These are phyloP conservation scores for Blastocystis sp. DNA, from an alignment of 352 stramenopile species.

Conservation along the genomic window DNA sequence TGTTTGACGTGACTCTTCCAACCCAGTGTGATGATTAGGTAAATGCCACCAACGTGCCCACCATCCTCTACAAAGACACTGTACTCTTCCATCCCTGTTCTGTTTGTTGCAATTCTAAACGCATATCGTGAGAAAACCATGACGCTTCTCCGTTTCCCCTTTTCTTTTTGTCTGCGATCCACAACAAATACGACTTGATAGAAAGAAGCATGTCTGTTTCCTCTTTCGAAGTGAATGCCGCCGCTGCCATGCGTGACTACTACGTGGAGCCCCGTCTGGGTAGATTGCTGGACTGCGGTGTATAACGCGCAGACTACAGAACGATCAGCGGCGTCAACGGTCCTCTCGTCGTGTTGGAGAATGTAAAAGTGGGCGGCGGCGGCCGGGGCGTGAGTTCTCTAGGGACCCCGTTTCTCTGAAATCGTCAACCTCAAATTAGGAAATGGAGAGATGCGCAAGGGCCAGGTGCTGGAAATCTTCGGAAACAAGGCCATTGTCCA, in stretches of 20 bases:
- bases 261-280: slow-evolving; percentile 9
- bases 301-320: no score
- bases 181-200: not conserved
- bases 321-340: no score
- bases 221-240: slow-evolving; percentile 72
- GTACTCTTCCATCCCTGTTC: not conserved
- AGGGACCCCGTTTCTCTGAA: no score
- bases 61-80: not conserved
- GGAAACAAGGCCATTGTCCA: no score
- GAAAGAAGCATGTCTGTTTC: slow-evolving; percentile 55
- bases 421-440: no score
- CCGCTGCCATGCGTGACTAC: slow-evolving; percentile 75
- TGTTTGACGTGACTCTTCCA: not conserved
- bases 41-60: slow-evolving; percentile 4
- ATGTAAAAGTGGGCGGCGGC: no score
- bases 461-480: no score
- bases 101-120: not conserved
- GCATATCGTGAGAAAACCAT: not conserved
- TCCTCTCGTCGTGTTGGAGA: no score
- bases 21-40: not conserved
- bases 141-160: slow-evolving; percentile 5
- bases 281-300: no score
- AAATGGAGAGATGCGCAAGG: no score
- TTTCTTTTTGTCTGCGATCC: slow-evolving; percentile 12
- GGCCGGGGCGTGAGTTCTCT: no score